Percentiles rank a stretch among this genome's conserved stretches.
These are phyloP conservation scores for Neurospora tetraspora DNA, from an alignment of 495 filamentous ascomycete genomes.

Conservation along the genomic window DNA sequence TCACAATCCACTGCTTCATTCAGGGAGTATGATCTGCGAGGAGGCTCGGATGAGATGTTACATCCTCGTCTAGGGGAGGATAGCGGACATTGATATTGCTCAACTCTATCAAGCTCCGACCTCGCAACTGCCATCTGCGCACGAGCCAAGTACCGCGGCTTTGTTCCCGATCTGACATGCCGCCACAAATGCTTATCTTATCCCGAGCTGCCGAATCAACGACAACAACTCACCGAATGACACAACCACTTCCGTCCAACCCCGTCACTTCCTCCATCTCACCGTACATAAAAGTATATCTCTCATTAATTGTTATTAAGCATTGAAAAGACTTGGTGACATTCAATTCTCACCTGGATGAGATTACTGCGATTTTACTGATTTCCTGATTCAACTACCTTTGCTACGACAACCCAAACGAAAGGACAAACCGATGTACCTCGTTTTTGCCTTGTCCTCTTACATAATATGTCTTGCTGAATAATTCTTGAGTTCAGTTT, in stretches of 20 bases:
- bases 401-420: neutral
- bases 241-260: neutral
- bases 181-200: neutral
- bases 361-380: neutral
- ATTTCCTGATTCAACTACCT: neutral
- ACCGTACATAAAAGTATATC: neutral
- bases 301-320: neutral
- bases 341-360: neutral
- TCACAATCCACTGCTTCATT: neutral
- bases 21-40: neutral
- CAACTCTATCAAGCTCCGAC: neutral
- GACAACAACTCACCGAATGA: neutral
- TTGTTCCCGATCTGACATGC: neutral
- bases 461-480: neutral
- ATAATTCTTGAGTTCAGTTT: neutral
- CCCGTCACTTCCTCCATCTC: neutral
- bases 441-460: neutral
- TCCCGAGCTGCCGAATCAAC: neutral
- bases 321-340: neutral
- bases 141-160: neutral
- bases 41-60: neutral
- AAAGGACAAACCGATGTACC: neutral
- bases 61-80: neutral
- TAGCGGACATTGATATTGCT: neutral
- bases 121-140: neutral